These are phyloP conservation scores for Carex cristatella DNA, from an alignment of 176 grass and related monocot genomes.

Conservation along the genomic window DNA sequence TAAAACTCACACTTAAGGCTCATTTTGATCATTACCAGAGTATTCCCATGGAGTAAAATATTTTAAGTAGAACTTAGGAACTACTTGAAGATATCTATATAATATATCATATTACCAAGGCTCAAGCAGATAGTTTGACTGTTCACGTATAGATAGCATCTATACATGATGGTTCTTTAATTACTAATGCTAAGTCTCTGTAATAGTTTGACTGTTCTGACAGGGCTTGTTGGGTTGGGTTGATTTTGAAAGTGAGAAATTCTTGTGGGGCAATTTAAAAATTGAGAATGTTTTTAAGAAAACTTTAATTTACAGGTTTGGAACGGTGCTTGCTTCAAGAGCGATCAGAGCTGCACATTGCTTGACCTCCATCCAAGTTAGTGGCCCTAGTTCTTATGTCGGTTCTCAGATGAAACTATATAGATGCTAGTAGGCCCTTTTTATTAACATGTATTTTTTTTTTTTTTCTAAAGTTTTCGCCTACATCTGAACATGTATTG, in stretches of 20 bases:
- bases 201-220: background rate
- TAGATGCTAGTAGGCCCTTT: background rate
- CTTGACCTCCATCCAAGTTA: conserved; percentile 98
- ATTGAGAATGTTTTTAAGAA: background rate
- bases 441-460: conserved; percentile 26
- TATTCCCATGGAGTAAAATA: conserved; percentile 12
- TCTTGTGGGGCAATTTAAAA: background rate
- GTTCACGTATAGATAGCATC: background rate
- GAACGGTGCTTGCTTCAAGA: conserved; percentile 68
- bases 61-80: background rate
- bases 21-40: conserved; percentile 28
- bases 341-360: conserved; percentile 97
- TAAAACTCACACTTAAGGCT: background rate
- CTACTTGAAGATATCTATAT: background rate
- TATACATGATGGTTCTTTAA: background rate
- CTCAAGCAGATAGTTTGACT: background rate
- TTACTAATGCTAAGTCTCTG: background rate
- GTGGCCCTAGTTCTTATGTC: background rate
- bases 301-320: conserved; percentile 46
- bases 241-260: conserved; percentile 4
- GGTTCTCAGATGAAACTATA: background rate
- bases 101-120: background rate
- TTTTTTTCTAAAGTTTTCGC: conserved; percentile 75
- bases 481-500: conserved; percentile 90
- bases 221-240: background rate